Conservation (phyloP, 352 stramenopile genomes). For the Globisporangium middletonii region DNA sequence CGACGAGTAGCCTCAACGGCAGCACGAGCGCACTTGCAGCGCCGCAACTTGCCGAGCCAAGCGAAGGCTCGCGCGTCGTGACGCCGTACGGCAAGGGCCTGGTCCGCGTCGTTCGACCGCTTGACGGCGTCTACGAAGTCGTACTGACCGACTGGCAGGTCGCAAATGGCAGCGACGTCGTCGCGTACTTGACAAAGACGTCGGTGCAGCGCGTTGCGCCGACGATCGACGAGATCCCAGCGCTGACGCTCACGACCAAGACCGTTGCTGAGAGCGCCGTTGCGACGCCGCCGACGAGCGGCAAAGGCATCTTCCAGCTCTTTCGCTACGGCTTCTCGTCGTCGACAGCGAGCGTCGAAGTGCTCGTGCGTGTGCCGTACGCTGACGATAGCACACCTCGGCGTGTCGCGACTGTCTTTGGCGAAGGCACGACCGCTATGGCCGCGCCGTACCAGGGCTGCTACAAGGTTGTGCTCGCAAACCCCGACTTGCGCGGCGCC, state of each 20-base stretch:
- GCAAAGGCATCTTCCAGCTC: constrained; percentile 65
- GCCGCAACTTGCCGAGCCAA: constrained; percentile 7
- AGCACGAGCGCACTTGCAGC: background rate
- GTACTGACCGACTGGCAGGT: constrained; percentile 49
- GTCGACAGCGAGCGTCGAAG: constrained; percentile 4
- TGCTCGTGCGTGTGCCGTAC: constrained; percentile 21
- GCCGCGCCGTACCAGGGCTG: constrained; percentile 35
- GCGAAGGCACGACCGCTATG: constrained; percentile 45
- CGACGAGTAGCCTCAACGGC: background rate
- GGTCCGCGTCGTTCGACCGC: constrained; percentile 33
- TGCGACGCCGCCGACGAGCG: constrained; percentile 25
- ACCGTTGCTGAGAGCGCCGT: background rate
- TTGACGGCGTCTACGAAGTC: constrained; percentile 43
- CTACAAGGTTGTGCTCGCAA: constrained; percentile 41
- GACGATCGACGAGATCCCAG: constrained; percentile 28
- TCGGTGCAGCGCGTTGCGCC: constrained; percentile 25
- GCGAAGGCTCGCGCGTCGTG: constrained; percentile 32
- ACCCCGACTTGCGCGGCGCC: constrained; percentile 32
- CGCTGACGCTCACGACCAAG: constrained; percentile 24
- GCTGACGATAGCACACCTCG: constrained; percentile 35
- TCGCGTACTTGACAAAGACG: constrained; percentile 47
- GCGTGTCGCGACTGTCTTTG: constrained; percentile 53
- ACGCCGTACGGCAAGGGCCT: constrained; percentile 63
- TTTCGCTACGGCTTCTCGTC: constrained; percentile 46
- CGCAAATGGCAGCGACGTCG: constrained; percentile 26